Conservation (phyloP, 352 stramenopile genomes). For the Phytopythium boreale region DNA sequence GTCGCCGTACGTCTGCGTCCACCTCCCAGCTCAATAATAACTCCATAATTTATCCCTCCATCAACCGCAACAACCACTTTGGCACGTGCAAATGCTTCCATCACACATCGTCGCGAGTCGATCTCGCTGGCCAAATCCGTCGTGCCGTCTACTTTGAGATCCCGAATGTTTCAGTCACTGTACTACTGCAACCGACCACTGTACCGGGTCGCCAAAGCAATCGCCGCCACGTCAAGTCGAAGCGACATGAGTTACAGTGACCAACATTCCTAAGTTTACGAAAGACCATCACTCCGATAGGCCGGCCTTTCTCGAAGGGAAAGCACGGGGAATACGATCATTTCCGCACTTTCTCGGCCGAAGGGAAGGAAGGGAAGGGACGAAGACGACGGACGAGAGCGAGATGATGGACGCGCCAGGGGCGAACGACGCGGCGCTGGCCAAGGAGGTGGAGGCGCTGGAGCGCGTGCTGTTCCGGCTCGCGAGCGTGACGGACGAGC, state of each 20-base stretch:
- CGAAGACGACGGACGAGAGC: neutral
- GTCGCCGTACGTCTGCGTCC: neutral
- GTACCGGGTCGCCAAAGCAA: too few relatives aligned
- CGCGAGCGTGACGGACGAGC: slow-evolving; percentile 62
- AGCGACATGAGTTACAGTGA: neutral
- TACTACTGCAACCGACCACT: neutral
- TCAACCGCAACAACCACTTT: too few relatives aligned
- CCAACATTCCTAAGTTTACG: neutral
- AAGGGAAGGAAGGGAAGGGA: neutral
- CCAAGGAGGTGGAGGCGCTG: slow-evolving; percentile 61
- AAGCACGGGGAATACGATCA: neutral
- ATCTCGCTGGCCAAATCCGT: neutral
- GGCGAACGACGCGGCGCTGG: slow-evolving; percentile 13
- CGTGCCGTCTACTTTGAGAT: neutral
- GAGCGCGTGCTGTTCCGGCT: slow-evolving; percentile 79
- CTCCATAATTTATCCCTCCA: slow-evolving; percentile 6
- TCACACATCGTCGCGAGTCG: neutral
- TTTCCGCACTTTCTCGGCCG: slow-evolving; percentile 5
- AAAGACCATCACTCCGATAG: neutral
- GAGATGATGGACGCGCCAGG: slow-evolving; percentile 19
- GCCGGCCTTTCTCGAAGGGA: neutral
- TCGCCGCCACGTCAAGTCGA: neutral
- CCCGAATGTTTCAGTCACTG: neutral
- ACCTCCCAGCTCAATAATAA: neutral
- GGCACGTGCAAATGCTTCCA: too few relatives aligned